Percentiles rank a stretch among this genome's conserved stretches.
These are phyloP conservation scores for Fusarium camptoceras DNA, from an alignment of 2,329 filamentous ascomycete genomes.

Conservation along the genomic window DNA sequence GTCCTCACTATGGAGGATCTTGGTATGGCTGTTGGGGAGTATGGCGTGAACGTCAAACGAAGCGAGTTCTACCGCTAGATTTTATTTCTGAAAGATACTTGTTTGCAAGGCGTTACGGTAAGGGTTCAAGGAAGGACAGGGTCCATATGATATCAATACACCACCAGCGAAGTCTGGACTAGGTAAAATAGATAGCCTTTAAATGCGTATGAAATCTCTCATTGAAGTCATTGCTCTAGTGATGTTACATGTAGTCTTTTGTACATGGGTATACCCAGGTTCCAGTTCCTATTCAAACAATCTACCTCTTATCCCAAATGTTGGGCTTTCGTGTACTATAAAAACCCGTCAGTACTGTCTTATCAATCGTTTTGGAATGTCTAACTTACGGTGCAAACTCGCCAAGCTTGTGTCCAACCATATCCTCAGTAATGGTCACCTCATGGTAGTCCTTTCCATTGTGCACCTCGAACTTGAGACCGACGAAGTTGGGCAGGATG, in stretches of 20 bases:
- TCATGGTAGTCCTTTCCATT: conserved; percentile 91
- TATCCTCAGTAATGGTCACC: conserved; percentile 88
- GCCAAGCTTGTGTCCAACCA: conserved; percentile 95
- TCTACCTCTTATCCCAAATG: conserved; percentile 61
- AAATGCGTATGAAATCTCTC: conserved; percentile 18
- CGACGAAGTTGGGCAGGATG: conserved; percentile 92
- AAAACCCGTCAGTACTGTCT: conserved; percentile 13
- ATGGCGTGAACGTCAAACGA: conserved; percentile 96
- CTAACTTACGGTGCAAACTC: conserved; percentile 86
- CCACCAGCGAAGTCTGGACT: conserved; percentile 22
- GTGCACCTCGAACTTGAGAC: conserved; percentile 88
- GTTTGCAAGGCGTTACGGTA: conserved; percentile 41
- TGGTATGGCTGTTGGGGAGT: conserved; percentile 97
- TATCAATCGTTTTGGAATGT: not conserved
- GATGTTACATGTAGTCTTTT: conserved; percentile 49
- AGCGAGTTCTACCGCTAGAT: conserved; percentile 91
- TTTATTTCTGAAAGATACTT: conserved; percentile 17
- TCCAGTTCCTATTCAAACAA: conserved; percentile 26
- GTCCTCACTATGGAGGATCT: conserved; percentile 99
- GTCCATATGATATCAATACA: conserved; percentile 34
- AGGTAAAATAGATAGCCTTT: conserved; percentile 36
- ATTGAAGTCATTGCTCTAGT: conserved; percentile 35
- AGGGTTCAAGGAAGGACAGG: conserved; percentile 37
- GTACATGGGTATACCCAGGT: conserved; percentile 45
- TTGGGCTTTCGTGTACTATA: conserved; percentile 69